Percentiles rank a stretch among this genome's conserved stretches.
Conservation (phyloP, 1,284 basidiomycete genomes). For the Cystobasidium sp. region DNA sequence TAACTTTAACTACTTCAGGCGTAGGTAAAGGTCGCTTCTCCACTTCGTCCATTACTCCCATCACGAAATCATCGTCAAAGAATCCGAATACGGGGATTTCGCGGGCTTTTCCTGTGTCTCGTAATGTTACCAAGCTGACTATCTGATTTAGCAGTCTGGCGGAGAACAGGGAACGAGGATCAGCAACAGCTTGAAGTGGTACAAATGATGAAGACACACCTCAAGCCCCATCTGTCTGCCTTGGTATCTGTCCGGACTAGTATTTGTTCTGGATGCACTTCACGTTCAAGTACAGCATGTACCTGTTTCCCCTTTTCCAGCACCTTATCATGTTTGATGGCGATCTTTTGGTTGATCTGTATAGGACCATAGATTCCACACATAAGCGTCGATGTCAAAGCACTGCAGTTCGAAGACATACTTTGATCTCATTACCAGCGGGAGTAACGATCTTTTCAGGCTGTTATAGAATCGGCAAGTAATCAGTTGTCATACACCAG, state of each 20-base stretch:
- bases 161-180: neutral
- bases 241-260: slow-evolving; percentile 45
- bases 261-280: slow-evolving; percentile 47
- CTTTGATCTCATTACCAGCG: slow-evolving; percentile 39
- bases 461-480: neutral
- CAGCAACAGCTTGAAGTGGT: neutral
- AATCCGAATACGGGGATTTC: slow-evolving; percentile 49
- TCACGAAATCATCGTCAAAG: slow-evolving; percentile 47
- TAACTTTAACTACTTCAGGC: neutral
- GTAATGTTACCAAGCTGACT: slow-evolving; percentile 46
- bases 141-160: slow-evolving; percentile 50
- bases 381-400: neutral
- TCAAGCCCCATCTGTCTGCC: slow-evolving; percentile 49
- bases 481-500: neutral
- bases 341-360: slow-evolving; percentile 45
- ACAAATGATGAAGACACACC: slow-evolving; percentile 8
- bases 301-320: slow-evolving; percentile 48
- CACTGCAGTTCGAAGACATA: neutral
- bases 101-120: slow-evolving; percentile 46
- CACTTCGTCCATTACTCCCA: slow-evolving; percentile 52
- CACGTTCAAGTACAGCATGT: slow-evolving; percentile 48
- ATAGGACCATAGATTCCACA: neutral
- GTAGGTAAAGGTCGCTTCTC: slow-evolving; percentile 43
- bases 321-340: slow-evolving; percentile 46
- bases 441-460: slow-evolving; percentile 39